These are phyloP conservation scores for Metschnikowia similis DNA, from an alignment of 805 yeast genomes.

Conservation along the genomic window DNA sequence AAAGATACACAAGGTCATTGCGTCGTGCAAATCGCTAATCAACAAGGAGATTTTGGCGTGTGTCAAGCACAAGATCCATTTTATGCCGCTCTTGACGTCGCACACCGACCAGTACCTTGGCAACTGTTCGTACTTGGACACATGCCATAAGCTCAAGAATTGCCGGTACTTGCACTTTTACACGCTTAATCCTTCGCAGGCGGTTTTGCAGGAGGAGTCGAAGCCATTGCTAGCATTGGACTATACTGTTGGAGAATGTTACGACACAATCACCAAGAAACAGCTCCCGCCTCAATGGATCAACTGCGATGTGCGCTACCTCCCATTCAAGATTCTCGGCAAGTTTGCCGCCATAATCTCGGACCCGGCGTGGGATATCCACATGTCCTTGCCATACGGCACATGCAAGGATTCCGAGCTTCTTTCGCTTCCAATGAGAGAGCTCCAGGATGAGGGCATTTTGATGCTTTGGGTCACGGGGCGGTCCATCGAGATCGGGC, in stretches of 20 bases:
- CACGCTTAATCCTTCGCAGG: slow-evolving; percentile 39
- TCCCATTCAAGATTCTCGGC: slow-evolving; percentile 71
- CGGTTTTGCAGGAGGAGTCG: background rate
- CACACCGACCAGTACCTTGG: slow-evolving; percentile 73
- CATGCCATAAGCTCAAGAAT: slow-evolving; percentile 79
- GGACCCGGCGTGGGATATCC: slow-evolving; percentile 97
- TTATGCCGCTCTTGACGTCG: slow-evolving; percentile 18
- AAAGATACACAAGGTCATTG: slow-evolving; percentile 14
- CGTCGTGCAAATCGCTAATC: slow-evolving; percentile 12
- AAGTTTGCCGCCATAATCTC: slow-evolving; percentile 80
- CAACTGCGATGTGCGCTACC: slow-evolving; percentile 70
- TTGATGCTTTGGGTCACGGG: slow-evolving; percentile 93
- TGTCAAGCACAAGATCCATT: slow-evolving; percentile 25
- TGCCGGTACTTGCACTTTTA: slow-evolving; percentile 82
- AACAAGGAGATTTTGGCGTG: slow-evolving; percentile 13
- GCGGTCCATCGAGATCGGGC: slow-evolving; percentile 83
- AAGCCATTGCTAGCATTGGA: slow-evolving; percentile 24
- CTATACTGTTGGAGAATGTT: slow-evolving; percentile 48
- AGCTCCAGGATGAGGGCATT: slow-evolving; percentile 79
- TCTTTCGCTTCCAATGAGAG: slow-evolving; percentile 57
- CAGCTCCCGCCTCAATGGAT: slow-evolving; percentile 75
- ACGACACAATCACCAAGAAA: slow-evolving; percentile 30
- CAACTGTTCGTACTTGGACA: slow-evolving; percentile 90
- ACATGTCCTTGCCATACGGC: slow-evolving; percentile 78
- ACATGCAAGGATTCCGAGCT: slow-evolving; percentile 76